Evolutionary conservation across 164 flowering plant species (phyloP), one percentile per base, ranked within the genome.

Genomic region (Vitis cinerea): DNA sequence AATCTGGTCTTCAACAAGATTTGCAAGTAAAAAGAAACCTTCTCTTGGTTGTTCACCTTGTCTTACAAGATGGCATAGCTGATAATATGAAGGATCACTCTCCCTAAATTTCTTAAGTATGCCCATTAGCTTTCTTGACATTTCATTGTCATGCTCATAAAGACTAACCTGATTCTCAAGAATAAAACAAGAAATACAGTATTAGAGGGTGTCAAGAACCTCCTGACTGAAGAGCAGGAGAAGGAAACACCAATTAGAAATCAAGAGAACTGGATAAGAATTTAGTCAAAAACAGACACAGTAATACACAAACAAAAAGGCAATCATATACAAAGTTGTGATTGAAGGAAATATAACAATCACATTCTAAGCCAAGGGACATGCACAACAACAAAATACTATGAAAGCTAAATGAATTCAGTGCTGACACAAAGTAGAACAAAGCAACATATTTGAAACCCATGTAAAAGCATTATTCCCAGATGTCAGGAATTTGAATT

Each of bases 41-140:
- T 93, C 99, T 80, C 94, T 85, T 7, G 97, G 93, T 63, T 93
- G 97, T 67, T 96, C 97, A 23, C 97, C 99, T 86, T 96, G 98
- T 77, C 93, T 87, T 50, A 96, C 93, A 57, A 96, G 83, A 78
- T 86, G 86, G 61, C 90, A 83, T 59, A 90, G 73, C 80, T 86
- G 98, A 82, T 84, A 87, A 72, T 79, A 88, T 16, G 95, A 85
- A 61, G 80, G 88, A 50, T 90, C 90, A 11, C 56, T 73, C 69
- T 83, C 89, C 79, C 97, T 83, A 48, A 79, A 57, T 72, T 72
- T 89, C 76, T 86, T 74, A 13, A 96, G 74, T 14, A 93, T 15
- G 37, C 64, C 70, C 72, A 83, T 74, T 13, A 93, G 76, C 80
- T 82, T 93, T 73, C 81, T 91, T 11, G 98, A 90, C 84, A 87